Evolutionary conservation across 352 stramenopile species (phyloP), one percentile per base, ranked within the genome.

Genomic region (Globisporangium ultimum): DNA sequence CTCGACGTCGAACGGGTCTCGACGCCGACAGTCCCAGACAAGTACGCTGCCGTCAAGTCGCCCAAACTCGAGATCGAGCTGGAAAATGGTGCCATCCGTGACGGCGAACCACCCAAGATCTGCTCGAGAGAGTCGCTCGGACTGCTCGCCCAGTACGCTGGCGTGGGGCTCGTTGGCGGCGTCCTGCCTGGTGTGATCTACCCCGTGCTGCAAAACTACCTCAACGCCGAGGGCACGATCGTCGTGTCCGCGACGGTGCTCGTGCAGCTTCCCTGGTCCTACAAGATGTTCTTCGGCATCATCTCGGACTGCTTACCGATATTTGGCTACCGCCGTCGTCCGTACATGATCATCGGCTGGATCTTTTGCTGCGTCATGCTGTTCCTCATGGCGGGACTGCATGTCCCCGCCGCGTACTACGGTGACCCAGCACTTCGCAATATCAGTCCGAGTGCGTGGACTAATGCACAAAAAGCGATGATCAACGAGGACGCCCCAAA

Each of bases 301-400:
- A 24, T 86, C 22, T 85, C 72, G 47, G 79, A 89, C 66, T 87
- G 75, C 38, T 74, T 87, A 40, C 77, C 79, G n/a, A 72, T 89
- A 53, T 63, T 48, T 32, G 77, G 77, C 21, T 87, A 76, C 52
- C 74, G 78, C 28, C 73, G 77, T 32, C 69, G 72, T 1, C 74
- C 79, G 4, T 89, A 87, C 61, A 87, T 89, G 67, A 43, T 80
- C 3, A 43, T 84, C 4, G 79, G 79, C 13, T 89, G 79, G 79
- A 1, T 69, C 45, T 47, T 87, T 7, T 84, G 69, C 41, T 74
- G 75, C 41, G 42, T 61, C 18, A 80, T 82, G 67, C 63, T 86
- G 14, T 68, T 87, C 42, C 21, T 76, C 22, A 84, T 90, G 62
- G 69, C 74, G 11, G 40, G 51, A 9, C 55, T 76, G 13, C 57